These are phyloP conservation scores for Nyctanthes arbortristis DNA, from an alignment of 257 asterid species.

Conservation along the genomic window DNA sequence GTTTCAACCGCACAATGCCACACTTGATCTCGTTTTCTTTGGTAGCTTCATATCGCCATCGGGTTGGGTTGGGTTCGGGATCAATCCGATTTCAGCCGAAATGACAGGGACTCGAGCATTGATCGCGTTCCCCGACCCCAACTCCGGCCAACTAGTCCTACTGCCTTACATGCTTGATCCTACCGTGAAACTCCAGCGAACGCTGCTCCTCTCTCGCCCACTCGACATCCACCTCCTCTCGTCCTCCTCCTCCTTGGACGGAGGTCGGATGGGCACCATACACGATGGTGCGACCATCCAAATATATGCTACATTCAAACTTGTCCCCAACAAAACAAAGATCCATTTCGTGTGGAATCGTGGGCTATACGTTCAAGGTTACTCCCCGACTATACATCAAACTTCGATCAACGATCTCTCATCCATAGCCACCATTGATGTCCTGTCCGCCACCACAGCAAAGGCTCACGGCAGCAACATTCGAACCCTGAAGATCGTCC, in stretches of 20 bases:
- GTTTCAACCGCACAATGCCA: constrained; percentile 70
- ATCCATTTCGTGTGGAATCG: constrained; percentile 84
- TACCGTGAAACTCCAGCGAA: constrained; percentile 61
- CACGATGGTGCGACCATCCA: constrained; percentile 71
- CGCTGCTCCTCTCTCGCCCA: constrained; percentile 83
- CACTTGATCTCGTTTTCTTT: constrained; percentile 77
- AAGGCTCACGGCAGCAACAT: constrained; percentile 29
- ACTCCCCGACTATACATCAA: constrained; percentile 89
- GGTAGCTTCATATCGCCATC: constrained; percentile 91
- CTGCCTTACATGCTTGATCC: constrained; percentile 81
- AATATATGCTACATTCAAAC: constrained; percentile 62
- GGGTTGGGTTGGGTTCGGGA: constrained; percentile 98
- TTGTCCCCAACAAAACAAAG: constrained; percentile 60
- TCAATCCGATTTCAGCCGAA: constrained; percentile 76
- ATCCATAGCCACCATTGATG: constrained; percentile 62
- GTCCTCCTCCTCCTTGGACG: constrained; percentile 70
- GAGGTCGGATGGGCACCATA: constrained; percentile 89
- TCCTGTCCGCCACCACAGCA: constrained; percentile 57
- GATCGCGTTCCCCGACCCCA: constrained; percentile 85
- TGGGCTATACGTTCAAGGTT: constrained; percentile 87
- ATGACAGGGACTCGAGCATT: constrained; percentile 89
- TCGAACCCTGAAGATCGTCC: constrained; percentile 47
- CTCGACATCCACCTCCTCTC: constrained; percentile 68
- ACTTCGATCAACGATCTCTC: constrained; percentile 64
- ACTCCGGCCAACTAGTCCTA: constrained; percentile 82